A percentile compares a stretch with the other conserved stretches of the same genome.
These are phyloP conservation scores for Pilatotrama ljubarskyi DNA, from an alignment of 768 basidiomycete species.

Conservation along the genomic window DNA sequence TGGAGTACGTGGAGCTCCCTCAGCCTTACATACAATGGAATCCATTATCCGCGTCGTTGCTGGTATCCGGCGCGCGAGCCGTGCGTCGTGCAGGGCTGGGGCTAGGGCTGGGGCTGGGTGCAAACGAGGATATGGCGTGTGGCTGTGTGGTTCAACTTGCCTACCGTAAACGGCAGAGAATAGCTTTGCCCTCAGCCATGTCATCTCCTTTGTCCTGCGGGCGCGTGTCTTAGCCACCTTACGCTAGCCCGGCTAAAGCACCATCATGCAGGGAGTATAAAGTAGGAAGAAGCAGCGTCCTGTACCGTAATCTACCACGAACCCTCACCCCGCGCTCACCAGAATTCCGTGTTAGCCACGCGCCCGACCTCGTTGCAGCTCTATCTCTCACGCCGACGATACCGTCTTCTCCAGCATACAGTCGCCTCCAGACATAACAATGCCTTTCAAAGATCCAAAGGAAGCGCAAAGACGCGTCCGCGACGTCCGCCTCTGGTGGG, in stretches of 20 bases:
- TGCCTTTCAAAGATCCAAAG: not conserved
- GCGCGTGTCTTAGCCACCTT: not conserved
- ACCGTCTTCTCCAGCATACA: not conserved
- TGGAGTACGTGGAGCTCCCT: too few species aligned
- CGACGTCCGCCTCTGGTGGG: conserved; percentile 20
- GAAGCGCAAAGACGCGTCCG: not conserved
- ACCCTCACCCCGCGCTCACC: not conserved
- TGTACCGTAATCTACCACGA: not conserved
- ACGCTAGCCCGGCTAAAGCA: not conserved
- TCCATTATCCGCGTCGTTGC: too few species aligned
- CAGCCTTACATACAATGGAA: too few species aligned
- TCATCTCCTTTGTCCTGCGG: not conserved
- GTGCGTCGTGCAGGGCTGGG: too few species aligned
- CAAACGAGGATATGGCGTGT: too few species aligned
- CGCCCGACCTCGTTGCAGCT: not conserved
- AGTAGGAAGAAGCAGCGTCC: not conserved
- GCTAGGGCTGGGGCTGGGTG: too few species aligned
- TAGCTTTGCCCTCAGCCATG: not conserved
- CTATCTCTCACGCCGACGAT: not conserved
- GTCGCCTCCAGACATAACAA: not conserved
- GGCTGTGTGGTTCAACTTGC: not conserved
- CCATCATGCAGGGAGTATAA: not conserved
- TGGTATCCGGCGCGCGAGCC: too few species aligned
- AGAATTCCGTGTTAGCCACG: not conserved
- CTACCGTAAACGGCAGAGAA: not conserved